Evolutionary conservation across 768 basidiomycete species (phyloP), one percentile per base, ranked within the genome.

Genomic region (Chalciporus chontae): DNA sequence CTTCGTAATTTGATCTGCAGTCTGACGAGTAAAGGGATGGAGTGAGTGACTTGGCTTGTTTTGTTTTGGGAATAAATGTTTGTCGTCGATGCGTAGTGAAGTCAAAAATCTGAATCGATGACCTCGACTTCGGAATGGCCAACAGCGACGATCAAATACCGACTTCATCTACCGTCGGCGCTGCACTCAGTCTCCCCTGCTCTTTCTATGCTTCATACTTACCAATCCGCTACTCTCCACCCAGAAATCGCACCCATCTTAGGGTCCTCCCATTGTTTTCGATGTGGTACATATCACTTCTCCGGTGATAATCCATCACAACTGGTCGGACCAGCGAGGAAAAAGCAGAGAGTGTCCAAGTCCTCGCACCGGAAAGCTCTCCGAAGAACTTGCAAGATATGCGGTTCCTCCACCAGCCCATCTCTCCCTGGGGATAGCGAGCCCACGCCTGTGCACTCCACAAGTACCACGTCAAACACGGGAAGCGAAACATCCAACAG

Each of bases 121-220:
- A 26, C 18, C 34, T 21, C 34, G 5, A 14, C 49, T 19, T 40
- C 46, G 29, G 53, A 52, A 27, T 27, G 36, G 39, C 19, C 50
- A 8, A 5, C 45, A 14, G 52, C 48, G 2, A 75, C 80, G 2
- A 45, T 65, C 46, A 75, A 70, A 56, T 81, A 79, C 54, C 73
- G 75, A 52, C 66, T 73, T 36, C 66, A 74, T 11, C 60, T 87
- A 15, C 73, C 85, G 14, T 71, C 67, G 54, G 61, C 70, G 15
- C 66, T 88, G 46, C 71, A 78, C 23, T 53, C 77, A 4, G 56
- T 78, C 32, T 82, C 84, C 3, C 75, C 83, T 8, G 42, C 71
- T 29, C 77, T 90, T 42, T 77, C 87, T 13, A 85, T 87, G 34
- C 70, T 85, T 24, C 85, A 89, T 61, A 65, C 75, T 0, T 59